A percentile compares a stretch with the other conserved stretches of the same genome.
Evolutionary conservation across 352 stramenopile genomes (phyloP).

Genomic region (Phytopythium vexans): DNA sequence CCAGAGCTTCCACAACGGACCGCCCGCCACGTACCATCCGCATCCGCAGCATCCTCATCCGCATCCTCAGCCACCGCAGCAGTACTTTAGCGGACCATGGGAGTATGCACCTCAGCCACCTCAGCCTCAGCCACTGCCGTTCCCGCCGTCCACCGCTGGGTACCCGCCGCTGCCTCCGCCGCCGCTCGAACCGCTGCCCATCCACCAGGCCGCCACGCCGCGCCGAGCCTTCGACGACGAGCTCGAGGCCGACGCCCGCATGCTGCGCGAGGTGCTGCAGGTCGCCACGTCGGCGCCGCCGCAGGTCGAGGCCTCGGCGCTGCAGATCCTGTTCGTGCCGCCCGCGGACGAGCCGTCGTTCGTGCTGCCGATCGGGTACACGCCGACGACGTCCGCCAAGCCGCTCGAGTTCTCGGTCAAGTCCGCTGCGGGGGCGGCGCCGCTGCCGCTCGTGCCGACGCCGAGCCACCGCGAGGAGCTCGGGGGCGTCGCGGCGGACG

Average conservation of each 20-base stretch:
- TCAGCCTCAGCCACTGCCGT: conserved; percentile 9
- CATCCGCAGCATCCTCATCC: conserved; percentile 17
- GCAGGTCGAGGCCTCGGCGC: background rate
- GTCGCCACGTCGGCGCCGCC: background rate
- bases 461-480: background rate
- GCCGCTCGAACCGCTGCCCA: conserved; percentile 18
- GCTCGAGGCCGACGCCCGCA: conserved; percentile 33
- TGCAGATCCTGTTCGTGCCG: conserved; percentile 35
- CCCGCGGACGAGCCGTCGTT: conserved; percentile 14
- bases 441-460: background rate
- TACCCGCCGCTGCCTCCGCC: conserved; percentile 14
- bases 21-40: background rate
- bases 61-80: conserved; percentile 1
- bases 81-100: conserved; percentile 2
- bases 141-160: conserved; percentile 10
- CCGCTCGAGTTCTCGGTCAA: background rate
- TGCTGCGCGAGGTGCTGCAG: conserved; percentile 38
- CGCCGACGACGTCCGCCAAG: conserved; percentile 2
- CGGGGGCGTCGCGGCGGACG: background rate
- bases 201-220: conserved; percentile 25
- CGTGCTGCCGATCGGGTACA: conserved; percentile 12
- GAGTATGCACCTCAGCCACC: conserved; percentile 1
- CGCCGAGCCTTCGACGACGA: conserved; percentile 28
- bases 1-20: no score
- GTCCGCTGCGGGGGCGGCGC: conserved; percentile 14